A percentile compares a stretch with the other conserved stretches of the same genome.
Conservation (phyloP, 1,284 basidiomycete genomes). For the Ceratobasidium sp. region DNA sequence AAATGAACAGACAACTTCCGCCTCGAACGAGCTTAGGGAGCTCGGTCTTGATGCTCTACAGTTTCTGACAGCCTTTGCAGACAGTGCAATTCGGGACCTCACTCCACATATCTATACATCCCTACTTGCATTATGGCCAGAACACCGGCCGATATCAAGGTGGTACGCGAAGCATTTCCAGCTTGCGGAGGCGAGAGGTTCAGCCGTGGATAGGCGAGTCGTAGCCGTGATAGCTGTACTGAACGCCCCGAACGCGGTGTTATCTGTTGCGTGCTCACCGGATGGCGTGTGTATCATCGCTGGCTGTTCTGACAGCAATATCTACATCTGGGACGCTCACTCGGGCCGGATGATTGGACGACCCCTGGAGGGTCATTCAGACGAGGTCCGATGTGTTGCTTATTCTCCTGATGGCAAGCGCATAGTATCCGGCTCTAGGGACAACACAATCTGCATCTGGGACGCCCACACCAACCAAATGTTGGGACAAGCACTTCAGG, state of each 20-base stretch:
- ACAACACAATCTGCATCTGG: conserved; percentile 34
- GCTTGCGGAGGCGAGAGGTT: not conserved
- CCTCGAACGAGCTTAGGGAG: too few relatives aligned
- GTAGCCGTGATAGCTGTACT: not conserved
- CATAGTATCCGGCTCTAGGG: too few relatives aligned
- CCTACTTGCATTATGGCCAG: not conserved
- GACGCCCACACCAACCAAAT: conserved; percentile 14
- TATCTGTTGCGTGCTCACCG: not conserved
- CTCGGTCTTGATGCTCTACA: too few relatives aligned
- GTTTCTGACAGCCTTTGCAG: too few relatives aligned
- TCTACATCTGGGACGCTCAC: not conserved
- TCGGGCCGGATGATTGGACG: not conserved
- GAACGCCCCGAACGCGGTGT: not conserved
- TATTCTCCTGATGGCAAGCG: too few relatives aligned
- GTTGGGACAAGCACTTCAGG: not conserved
- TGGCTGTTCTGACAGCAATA: not conserved
- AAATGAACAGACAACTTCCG: too few relatives aligned
- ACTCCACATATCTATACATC: conserved; percentile 18
- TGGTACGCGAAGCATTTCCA: not conserved
- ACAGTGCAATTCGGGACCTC: too few relatives aligned
- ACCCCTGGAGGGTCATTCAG: not conserved
- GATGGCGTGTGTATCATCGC: not conserved
- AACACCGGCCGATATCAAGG: not conserved
- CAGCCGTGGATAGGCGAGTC: not conserved
- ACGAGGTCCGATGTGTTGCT: not conserved